Base-by-base conservation (phyloP, 176 grass and related monocot species). In the Eragrostis nindensis region DNA sequence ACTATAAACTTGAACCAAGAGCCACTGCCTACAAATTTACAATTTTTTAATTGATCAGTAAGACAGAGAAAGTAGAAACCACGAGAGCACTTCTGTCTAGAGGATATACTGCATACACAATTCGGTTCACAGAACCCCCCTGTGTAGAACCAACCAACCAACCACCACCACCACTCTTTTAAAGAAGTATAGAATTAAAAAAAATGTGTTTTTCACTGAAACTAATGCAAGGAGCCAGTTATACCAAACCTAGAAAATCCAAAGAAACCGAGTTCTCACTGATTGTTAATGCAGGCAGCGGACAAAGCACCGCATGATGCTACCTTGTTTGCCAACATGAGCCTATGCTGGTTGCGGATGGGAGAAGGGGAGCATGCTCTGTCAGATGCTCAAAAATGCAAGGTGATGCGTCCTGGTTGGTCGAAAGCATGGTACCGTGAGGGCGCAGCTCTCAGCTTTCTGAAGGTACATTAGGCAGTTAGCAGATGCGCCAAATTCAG, bases 401-500 rank as follows among this genome's bases (percentile, higher is more conserved):
- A 11, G 7, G 4, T 3, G 21, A 5, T 75, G 3, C 8, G 30
- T 24, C 72, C 72, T 42, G 18, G 26, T 7, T 74, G 71, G 71
- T 6, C 32, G 5, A 74, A 74, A 11, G 71, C 71, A 55, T 74
- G 50, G 71, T 74, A 56, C 36, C 71, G 50, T 1, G 49, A 73
- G 47, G 70, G 47, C 0, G 29, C 47, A 0, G 70, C 70, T 21
- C 48, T 73, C 47, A 73, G 70, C 71, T 9, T 74, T 5, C 71
- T 74, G 5, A 41, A 74, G 71, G 71, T 73, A 9, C 0, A 73
- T 47, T 18, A 53, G 16, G 32, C 32, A 36, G 32, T 36, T 36
- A 36, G 32, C 4, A 30, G 7, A 29, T 9, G 29, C 9, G 32
- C 32, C 2, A 4, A 13, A n/a, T 50, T 38, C 11, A 73, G 3